Evolutionary conservation across 108 stramenopile species (phyloP).

Genomic region (Fistulifera pelliculosa): DNA sequence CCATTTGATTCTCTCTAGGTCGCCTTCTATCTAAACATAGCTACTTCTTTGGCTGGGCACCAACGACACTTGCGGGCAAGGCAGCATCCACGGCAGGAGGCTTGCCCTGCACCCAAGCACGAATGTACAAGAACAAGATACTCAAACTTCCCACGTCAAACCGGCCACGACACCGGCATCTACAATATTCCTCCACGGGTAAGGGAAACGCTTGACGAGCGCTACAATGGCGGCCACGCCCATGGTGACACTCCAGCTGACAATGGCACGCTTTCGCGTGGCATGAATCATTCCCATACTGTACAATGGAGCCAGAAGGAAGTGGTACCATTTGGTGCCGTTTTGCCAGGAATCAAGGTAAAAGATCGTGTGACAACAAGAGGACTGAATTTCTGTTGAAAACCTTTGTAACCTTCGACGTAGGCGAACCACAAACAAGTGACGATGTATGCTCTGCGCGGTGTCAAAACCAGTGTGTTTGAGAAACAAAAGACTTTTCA

Average conservation of each 20-base stretch:
- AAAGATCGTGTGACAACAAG: constrained; percentile 89
- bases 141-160: constrained; percentile 70
- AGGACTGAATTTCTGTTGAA: constrained; percentile 91
- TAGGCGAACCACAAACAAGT: constrained; percentile 81
- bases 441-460: constrained; percentile 53
- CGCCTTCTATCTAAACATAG: no score
- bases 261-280: constrained; percentile 76
- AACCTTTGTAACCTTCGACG: constrained; percentile 94
- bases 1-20: no score
- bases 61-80: neutral
- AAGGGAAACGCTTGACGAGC: constrained; percentile 78
- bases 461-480: neutral
- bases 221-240: constrained; percentile 87
- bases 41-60: neutral
- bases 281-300: constrained; percentile 93
- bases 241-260: constrained; percentile 78
- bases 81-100: constrained; percentile 51
- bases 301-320: constrained; percentile 83
- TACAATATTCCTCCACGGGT: constrained; percentile 87
- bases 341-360: constrained; percentile 49
- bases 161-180: constrained; percentile 95
- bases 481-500: neutral
- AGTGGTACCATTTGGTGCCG: constrained; percentile 25
- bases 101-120: constrained; percentile 53
- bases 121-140: constrained; percentile 59